Evolutionary conservation across 2,329 filamentous ascomycete species (phyloP), one percentile per base, ranked within the genome.

Genomic region (Colletotrichum tamarilloi): DNA sequence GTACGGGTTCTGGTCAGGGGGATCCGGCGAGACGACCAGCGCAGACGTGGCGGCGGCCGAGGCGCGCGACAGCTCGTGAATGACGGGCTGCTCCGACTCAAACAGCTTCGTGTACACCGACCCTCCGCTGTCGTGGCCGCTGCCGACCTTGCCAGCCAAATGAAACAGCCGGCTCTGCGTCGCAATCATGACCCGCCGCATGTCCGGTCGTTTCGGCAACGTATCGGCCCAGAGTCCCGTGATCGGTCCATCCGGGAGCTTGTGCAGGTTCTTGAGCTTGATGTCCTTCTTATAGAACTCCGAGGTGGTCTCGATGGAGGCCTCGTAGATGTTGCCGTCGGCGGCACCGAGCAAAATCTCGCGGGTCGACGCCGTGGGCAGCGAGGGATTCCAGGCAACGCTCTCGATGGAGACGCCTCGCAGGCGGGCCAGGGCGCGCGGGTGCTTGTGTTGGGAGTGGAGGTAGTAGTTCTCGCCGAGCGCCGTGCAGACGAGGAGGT

Each of bases 401-500:
- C 93, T 93, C 82, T 98, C 95, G 72, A 99, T 94, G 9, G 91
- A 88, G 16, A 98, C 94, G 32, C 95, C 95, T 77, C 96, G 96
- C 66, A 99, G 84, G 69, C 95, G 90, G 16, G 93, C 92, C 46
- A 99, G 87, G 8, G 92, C 89, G 75, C 97, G 94, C 2, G 96
- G 95, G 76, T 95, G 93, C 77, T 95, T 93, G 42, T 95, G 97
- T 81, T 98, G 96, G 12, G 95, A 96, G 82, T 99, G 97, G 11
- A 99, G 93, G 83, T 99, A 99, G 86, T 95, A 99, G 84, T 97
- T 98, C 83, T 99, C 97, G 81, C 95, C 95, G 53, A 95, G 90
- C 5, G 95, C 93, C 3, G 97, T 99, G 81, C 93, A 95, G 77
- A 99, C 92, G 76, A 99, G 90, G 32, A 99, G 87, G 84, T 99